Conservation (phyloP, 768 basidiomycete genomes). For the Paxillus ammoniavirescens region DNA sequence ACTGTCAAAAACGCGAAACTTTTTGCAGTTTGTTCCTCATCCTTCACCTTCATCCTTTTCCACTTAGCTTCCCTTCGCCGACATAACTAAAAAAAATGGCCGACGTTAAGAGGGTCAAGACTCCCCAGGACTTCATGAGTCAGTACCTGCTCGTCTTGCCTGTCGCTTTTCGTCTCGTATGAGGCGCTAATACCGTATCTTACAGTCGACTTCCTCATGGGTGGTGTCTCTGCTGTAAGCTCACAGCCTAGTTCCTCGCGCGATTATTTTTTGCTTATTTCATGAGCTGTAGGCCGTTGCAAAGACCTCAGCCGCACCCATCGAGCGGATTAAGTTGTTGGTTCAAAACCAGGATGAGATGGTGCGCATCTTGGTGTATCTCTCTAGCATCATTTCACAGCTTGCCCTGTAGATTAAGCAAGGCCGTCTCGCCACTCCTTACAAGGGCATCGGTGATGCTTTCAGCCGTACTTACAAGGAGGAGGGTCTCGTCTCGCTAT, state of each 20-base stretch:
- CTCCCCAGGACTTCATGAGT: conserved; percentile 90
- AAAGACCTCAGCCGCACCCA: conserved; percentile 98
- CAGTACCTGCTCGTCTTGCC: conserved; percentile 1
- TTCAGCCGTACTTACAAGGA: conserved; percentile 90
- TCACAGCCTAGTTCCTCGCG: background rate
- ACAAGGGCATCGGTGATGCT: conserved; percentile 95
- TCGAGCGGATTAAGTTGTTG: conserved; percentile 99
- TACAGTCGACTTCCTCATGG: conserved; percentile 92
- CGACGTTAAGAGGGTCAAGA: conserved; percentile 81
- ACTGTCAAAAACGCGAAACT: conserved; percentile 45
- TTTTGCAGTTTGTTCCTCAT: conserved; percentile 44
- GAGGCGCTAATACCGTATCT: conserved; percentile 31
- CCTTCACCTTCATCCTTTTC: conserved; percentile 43
- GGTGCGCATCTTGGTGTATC: conserved; percentile 44
- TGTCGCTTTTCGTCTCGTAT: conserved; percentile 7
- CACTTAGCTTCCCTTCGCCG: conserved; percentile 46
- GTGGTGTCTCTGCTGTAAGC: conserved; percentile 88
- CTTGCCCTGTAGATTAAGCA: conserved; percentile 81
- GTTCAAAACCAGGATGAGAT: conserved; percentile 99
- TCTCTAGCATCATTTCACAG: background rate
- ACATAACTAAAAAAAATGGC: conserved; percentile 60
- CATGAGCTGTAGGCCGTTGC: conserved; percentile 75
- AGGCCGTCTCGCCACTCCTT: conserved; percentile 93
- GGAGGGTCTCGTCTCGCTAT: conserved; percentile 93
- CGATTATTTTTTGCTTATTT: conserved; percentile 15